Evolutionary conservation across 2,329 filamentous ascomycete genomes (phyloP).

Genomic region (Colletotrichum melonis): DNA sequence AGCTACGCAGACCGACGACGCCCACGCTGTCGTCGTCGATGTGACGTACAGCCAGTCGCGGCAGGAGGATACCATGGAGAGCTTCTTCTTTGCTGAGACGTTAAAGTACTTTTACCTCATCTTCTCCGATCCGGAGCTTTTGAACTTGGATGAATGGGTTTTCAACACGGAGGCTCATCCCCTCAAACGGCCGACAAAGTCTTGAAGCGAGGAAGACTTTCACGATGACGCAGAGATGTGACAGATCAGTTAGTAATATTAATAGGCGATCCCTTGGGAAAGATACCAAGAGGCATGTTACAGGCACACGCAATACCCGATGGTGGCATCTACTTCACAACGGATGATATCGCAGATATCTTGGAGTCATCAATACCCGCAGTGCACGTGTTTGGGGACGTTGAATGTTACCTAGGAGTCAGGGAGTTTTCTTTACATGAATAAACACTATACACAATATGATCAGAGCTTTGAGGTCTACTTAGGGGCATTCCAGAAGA

Average conservation of each 20-base stretch:
- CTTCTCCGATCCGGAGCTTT: slow-evolving; percentile 71
- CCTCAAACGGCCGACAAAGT: slow-evolving; percentile 38
- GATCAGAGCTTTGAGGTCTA: neutral
- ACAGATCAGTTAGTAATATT: neutral
- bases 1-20: slow-evolving; percentile 57
- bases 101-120: slow-evolving; percentile 82
- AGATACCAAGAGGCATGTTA: neutral
- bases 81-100: slow-evolving; percentile 80
- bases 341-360: neutral
- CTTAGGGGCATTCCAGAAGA: neutral
- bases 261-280: neutral
- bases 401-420: neutral
- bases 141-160: slow-evolving; percentile 77
- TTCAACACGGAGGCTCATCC: slow-evolving; percentile 67
- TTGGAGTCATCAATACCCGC: neutral
- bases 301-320: neutral
- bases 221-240: neutral
- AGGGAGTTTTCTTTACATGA: neutral
- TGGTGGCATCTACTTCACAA: neutral
- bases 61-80: slow-evolving; percentile 58
- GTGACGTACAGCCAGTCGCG: slow-evolving; percentile 60
- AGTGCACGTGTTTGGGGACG: neutral
- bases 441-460: neutral
- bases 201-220: neutral
- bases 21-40: slow-evolving; percentile 60